A percentile compares a stretch with the other conserved stretches of the same genome.
These are phyloP conservation scores for Rutstroemia sp. DNA, from an alignment of 2,329 filamentous ascomycete species.

Conservation along the genomic window DNA sequence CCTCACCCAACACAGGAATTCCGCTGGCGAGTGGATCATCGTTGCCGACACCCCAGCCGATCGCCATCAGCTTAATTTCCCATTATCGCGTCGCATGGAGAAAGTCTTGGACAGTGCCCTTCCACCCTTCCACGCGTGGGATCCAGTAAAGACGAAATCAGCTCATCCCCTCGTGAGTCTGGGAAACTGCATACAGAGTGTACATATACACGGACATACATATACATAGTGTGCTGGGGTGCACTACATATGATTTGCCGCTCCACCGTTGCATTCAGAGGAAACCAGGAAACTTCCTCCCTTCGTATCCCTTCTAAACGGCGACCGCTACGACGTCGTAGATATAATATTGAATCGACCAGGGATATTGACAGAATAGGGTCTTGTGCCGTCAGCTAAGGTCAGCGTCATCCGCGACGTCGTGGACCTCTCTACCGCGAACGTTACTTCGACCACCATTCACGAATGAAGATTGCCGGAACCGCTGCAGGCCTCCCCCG, in stretches of 20 bases:
- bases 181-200: constrained; percentile 1
- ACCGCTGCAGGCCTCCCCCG: constrained; percentile 7
- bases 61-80: not conserved
- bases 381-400: constrained; percentile 4
- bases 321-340: constrained; percentile 1
- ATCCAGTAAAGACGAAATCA: not conserved
- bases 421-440: not conserved
- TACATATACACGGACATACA: not conserved
- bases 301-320: not conserved
- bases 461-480: constrained; percentile 4
- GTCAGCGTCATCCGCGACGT: not conserved
- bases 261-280: not conserved
- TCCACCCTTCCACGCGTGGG: not conserved
- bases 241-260: not conserved
- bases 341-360: constrained; percentile 4
- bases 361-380: constrained; percentile 3
- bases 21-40: not conserved
- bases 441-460: constrained; percentile 1
- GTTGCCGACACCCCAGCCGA: not conserved
- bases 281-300: not conserved
- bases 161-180: constrained; percentile 3
- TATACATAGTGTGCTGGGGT: constrained; percentile 1
- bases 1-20: not conserved
- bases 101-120: not conserved
- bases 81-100: not conserved